A percentile compares a stretch with the other conserved stretches of the same genome.
These are phyloP conservation scores for Metschnikowia matae DNA, from an alignment of 805 yeast species.

Conservation along the genomic window DNA sequence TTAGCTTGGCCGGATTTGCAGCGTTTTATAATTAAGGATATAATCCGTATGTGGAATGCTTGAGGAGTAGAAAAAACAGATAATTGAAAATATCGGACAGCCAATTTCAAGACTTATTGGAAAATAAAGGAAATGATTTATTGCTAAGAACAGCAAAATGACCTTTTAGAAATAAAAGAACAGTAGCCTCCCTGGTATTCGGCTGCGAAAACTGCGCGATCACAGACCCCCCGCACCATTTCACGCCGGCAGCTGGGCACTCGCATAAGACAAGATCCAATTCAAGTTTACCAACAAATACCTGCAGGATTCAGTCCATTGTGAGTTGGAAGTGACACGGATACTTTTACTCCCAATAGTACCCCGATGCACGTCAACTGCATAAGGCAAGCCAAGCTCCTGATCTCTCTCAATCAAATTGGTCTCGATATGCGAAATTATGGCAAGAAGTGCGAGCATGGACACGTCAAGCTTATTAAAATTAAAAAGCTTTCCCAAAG, in stretches of 20 bases:
- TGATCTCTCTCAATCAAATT: conserved; percentile 44
- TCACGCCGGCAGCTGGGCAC: conserved; percentile 25
- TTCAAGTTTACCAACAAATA: conserved; percentile 70
- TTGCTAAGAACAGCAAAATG: not conserved
- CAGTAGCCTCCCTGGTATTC: not conserved
- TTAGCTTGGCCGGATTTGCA: not conserved
- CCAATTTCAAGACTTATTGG: not conserved
- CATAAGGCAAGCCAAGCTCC: conserved; percentile 67
- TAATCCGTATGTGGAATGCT: not conserved
- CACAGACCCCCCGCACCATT: not conserved
- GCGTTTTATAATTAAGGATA: not conserved
- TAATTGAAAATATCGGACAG: not conserved
- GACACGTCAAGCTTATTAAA: conserved; percentile 77
- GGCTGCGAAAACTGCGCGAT: not conserved
- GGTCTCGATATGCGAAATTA: conserved; percentile 49
- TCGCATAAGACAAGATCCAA: conserved; percentile 78
- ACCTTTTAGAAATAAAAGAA: not conserved
- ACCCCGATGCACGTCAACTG: conserved; percentile 53
- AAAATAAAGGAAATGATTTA: not conserved
- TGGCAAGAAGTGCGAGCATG: conserved; percentile 70
- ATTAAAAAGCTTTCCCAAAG: conserved; percentile 65
- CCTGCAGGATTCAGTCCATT: conserved; percentile 90
- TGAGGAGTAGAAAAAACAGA: not conserved
- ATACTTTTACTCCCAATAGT: conserved; percentile 75
- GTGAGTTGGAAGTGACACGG: conserved; percentile 65